Evolutionary conservation across 139 green algal species (phyloP).

Genomic region (Chlamydomonas sp.): DNA sequence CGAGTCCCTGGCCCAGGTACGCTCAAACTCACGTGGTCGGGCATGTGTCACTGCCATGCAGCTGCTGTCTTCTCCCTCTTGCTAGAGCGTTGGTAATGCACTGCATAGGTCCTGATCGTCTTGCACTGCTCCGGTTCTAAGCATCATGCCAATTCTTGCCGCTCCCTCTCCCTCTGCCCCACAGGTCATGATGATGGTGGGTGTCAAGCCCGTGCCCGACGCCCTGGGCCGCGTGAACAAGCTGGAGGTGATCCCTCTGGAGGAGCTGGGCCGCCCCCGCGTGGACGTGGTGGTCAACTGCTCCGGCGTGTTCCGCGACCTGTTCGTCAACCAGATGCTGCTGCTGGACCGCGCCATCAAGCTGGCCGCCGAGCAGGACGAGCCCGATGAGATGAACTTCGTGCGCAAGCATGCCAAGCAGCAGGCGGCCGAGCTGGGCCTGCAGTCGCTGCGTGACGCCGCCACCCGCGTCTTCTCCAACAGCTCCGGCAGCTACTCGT

Average conservation of each 20-base stretch:
- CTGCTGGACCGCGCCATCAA: constrained; percentile 97
- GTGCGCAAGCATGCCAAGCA: constrained; percentile 98
- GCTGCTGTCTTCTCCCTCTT: too few relatives aligned
- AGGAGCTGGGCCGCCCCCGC: constrained; percentile 95
- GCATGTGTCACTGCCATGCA: too few relatives aligned
- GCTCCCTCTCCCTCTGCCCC: too few relatives aligned
- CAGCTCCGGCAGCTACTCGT: constrained; percentile 94
- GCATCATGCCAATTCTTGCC: too few relatives aligned
- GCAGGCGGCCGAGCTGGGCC: constrained; percentile 90
- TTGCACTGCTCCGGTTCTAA: too few relatives aligned
- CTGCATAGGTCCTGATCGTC: too few relatives aligned
- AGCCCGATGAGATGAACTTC: constrained; percentile 99
- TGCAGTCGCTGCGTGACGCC: constrained; percentile 86
- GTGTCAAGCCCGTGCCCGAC: constrained; percentile 93
- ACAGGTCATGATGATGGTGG: constrained; percentile 96
- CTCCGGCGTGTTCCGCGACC: constrained; percentile 98
- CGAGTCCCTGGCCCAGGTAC: constrained; percentile 93
- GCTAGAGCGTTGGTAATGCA: too few relatives aligned
- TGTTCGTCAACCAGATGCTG: constrained; percentile 99
- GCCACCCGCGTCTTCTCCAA: constrained; percentile 98
- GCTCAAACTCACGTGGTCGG: too few relatives aligned
- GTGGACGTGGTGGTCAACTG: constrained; percentile 99
- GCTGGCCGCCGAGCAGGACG: constrained; percentile 97
- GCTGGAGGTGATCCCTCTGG: constrained; percentile 97
- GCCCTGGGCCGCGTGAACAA: constrained; percentile 99